Conservation (phyloP, 2,329 filamentous ascomycete genomes). For the Tolypocladium sp. region DNA sequence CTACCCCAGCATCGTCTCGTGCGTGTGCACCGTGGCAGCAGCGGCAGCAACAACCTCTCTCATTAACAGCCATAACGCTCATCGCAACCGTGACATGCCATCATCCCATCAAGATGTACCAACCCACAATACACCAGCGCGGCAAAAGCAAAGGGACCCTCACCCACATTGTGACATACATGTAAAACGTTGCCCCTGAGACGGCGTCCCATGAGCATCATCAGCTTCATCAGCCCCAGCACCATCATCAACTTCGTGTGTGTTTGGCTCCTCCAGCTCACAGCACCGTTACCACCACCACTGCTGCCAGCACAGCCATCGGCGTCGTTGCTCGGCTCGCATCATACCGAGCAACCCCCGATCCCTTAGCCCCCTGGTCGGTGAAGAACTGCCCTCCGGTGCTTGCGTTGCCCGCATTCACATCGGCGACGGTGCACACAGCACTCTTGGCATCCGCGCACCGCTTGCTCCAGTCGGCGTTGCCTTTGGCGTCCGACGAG, state of each 20-base stretch:
- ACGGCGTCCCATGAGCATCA: not conserved
- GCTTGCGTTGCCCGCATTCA: constrained; percentile 11
- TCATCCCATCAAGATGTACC: not conserved
- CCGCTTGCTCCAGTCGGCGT: not conserved
- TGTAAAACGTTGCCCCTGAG: not conserved
- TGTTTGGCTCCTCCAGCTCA: not conserved
- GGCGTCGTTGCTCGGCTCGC: not conserved
- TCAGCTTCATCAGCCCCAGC: not conserved
- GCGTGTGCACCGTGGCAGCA: not conserved
- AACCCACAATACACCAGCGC: not conserved
- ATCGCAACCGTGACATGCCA: not conserved
- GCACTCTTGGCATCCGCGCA: constrained; percentile 3
- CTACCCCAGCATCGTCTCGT: not conserved
- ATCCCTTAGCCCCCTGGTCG: not conserved
- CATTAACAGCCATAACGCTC: not conserved
- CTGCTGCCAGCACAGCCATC: not conserved
- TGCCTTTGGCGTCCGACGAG: constrained; percentile 35
- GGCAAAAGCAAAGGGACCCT: not conserved
- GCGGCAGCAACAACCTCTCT: not conserved
- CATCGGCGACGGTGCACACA: constrained; percentile 15
- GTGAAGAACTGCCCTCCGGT: constrained; percentile 12
- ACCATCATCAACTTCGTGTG: not conserved
- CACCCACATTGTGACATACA: not conserved
- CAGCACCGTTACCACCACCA: not conserved
- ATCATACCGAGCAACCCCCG: not conserved